Conservation (phyloP, 2,329 filamentous ascomycete species). For the Mariannaea sp. region DNA sequence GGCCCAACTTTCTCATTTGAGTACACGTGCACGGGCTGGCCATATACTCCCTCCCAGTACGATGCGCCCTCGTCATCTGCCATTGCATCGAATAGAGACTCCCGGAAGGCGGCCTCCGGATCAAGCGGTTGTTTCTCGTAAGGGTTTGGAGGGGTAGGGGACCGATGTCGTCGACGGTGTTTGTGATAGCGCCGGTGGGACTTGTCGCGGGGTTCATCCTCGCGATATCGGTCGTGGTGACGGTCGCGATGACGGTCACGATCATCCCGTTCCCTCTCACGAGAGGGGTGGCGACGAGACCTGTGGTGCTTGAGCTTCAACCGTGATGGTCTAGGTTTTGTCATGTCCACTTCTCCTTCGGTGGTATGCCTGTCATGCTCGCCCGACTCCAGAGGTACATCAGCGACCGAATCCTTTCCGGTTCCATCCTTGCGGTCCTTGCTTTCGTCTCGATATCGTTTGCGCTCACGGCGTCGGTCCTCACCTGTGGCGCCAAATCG, state of each 20-base stretch:
- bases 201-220: constrained; percentile 27
- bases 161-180: constrained; percentile 45
- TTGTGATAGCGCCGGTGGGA: constrained; percentile 40
- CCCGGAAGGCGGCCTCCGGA: constrained; percentile 79
- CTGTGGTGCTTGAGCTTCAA: constrained; percentile 44
- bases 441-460: neutral
- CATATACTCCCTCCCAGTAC: constrained; percentile 97
- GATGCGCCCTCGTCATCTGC: constrained; percentile 94
- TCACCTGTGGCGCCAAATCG: constrained; percentile 8
- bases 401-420: neutral
- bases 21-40: constrained; percentile 89
- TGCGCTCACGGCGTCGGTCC: neutral
- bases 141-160: constrained; percentile 54
- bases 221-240: constrained; percentile 25
- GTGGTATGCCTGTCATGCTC: neutral
- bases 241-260: constrained; percentile 29
- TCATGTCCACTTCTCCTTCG: constrained; percentile 29
- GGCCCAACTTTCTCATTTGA: constrained; percentile 52
- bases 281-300: constrained; percentile 34
- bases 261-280: too few species aligned
- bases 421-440: constrained; percentile 7
- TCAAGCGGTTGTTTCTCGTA: constrained; percentile 57
- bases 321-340: constrained; percentile 39
- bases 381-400: neutral
- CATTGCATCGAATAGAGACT: constrained; percentile 95